phyloP scores from a whole-genome alignment of 345 rosid species.

The Eucalyptus sp. region DNA sequence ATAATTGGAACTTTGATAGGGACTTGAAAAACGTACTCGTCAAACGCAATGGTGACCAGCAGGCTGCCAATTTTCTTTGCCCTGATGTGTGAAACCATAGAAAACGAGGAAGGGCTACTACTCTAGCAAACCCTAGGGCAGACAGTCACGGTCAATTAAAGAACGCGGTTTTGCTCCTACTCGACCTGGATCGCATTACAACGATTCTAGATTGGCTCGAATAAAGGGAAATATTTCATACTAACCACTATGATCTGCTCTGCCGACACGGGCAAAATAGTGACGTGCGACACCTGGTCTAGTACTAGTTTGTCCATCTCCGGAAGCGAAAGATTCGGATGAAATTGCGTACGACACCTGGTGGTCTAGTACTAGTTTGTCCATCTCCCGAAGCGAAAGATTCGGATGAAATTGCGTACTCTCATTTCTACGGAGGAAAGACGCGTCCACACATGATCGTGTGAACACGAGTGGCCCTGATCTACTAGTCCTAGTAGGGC shows the following conservation, averaged over 20 bases:
- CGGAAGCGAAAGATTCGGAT: neutral
- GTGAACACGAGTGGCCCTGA: neutral
- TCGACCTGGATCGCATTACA: too few relatives aligned
- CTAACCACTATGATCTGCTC: too few relatives aligned
- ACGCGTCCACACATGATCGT: neutral
- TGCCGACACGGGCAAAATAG: neutral
- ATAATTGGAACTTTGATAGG: neutral
- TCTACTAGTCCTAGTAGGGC: neutral
- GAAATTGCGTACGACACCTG: neutral
- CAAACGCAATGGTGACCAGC: neutral
- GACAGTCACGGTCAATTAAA: neutral
- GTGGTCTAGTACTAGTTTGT: neutral
- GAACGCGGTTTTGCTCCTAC: neutral
- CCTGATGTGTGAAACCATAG: neutral
- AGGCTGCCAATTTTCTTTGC: neutral
- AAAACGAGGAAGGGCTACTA: neutral
- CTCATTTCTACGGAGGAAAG: neutral
- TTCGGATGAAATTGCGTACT: neutral
- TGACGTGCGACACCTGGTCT: neutral
- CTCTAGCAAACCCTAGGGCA: neutral
- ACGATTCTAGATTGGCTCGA: neutral
- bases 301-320: neutral
- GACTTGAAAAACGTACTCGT: neutral
- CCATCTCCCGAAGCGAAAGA: neutral
- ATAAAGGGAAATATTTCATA: neutral